Percentiles rank a stretch among this genome's conserved stretches.
phyloP scores from a whole-genome alignment of 179 eudicot genomes.

The Beta corolliflora region DNA sequence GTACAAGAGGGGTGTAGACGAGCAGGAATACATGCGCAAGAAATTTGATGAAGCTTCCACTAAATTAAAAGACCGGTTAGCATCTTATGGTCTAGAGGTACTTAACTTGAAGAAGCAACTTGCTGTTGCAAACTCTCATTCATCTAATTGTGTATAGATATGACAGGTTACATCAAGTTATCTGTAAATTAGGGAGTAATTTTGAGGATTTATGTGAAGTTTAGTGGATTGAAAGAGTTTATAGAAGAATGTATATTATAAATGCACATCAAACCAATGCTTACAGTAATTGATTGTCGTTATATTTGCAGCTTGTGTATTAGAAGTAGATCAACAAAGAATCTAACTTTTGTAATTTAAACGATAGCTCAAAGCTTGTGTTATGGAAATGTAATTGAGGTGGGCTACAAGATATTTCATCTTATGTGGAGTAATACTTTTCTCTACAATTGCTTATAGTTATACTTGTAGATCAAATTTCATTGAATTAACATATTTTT shows the following conservation, averaged over 20 bases:
- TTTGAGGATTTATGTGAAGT: neutral
- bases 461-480: too few species aligned
- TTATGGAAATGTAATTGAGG: neutral
- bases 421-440: too few species aligned
- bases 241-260: neutral
- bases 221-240: neutral
- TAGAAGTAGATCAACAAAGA: neutral
- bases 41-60: constrained; percentile 60
- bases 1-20: constrained; percentile 54
- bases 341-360: neutral
- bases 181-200: too few species aligned
- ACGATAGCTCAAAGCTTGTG: neutral
- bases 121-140: constrained; percentile 27
- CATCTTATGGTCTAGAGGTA: constrained; percentile 49
- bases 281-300: neutral
- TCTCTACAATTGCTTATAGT: too few species aligned
- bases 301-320: neutral
- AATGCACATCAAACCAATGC: neutral
- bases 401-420: neutral
- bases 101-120: constrained; percentile 69
- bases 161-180: neutral
- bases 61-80: constrained; percentile 60
- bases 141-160: neutral
- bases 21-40: constrained; percentile 59
- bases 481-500: too few species aligned